A percentile compares a stretch with the other conserved stretches of the same genome.
phyloP scores from a whole-genome alignment of 225 moss, liverwort and hornwort species.

The Rhytidiadelphus loreus region DNA sequence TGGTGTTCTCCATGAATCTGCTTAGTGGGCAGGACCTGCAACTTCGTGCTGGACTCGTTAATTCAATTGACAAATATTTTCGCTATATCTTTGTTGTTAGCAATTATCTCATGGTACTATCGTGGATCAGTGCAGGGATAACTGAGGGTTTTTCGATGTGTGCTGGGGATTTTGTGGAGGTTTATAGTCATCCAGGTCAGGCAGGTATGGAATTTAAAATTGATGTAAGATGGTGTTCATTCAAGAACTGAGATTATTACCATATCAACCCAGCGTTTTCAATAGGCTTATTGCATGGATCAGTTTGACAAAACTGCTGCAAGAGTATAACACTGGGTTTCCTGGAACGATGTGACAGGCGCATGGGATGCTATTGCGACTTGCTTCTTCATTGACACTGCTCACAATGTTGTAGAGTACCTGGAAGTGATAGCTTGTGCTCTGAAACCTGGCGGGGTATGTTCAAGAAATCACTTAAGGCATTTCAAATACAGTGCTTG shows the following conservation, averaged over 20 bases:
- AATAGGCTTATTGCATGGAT: neutral
- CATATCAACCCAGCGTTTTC: neutral
- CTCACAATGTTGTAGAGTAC: constrained; percentile 74
- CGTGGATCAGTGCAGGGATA: constrained; percentile 74
- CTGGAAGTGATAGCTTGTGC: constrained; percentile 62
- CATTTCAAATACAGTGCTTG: neutral
- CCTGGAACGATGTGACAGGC: constrained; percentile 34
- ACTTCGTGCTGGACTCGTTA: neutral
- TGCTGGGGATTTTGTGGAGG: constrained; percentile 81
- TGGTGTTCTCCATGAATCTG: neutral
- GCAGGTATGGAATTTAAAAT: constrained; percentile 26
- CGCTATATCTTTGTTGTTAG: neutral
- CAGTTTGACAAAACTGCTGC: neutral
- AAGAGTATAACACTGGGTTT: neutral
- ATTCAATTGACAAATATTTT: neutral
- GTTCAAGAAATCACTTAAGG: neutral
- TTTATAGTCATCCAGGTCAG: constrained; percentile 70
- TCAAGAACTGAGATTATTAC: neutral
- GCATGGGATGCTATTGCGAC: constrained; percentile 76
- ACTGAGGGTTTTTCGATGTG: constrained; percentile 86
- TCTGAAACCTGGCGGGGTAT: constrained; percentile 81
- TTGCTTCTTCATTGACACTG: constrained; percentile 82
- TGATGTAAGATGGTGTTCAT: neutral
- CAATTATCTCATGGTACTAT: neutral
- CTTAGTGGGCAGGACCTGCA: neutral